Evolutionary conservation across 768 basidiomycete genomes (phyloP), one percentile per base, ranked within the genome.

Genomic region (Lactarius tabidus): DNA sequence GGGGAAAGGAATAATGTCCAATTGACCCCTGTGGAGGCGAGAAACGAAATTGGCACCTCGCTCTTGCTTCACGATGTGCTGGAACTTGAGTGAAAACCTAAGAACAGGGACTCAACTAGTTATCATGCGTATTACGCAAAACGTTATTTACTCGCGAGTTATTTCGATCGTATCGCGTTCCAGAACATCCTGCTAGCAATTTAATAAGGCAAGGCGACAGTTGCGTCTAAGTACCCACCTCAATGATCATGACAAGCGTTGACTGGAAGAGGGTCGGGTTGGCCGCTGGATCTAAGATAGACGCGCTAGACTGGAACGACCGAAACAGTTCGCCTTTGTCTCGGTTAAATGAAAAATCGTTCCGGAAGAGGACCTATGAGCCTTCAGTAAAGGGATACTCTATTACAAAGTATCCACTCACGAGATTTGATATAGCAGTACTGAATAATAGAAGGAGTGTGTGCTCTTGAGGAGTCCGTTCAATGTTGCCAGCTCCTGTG

Each of bases 1-100:
- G 10, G 43, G 43, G 85, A 85, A 87, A 6, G 85, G 86, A 12
- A 86, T 78, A 9, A 87, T 86, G 45, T 77, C 78, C 10, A 87
- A 69, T 59, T 77, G 76, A 0, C 85, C 85, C 0, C 77, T 77
- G 63, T 87, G 86, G 2, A 87, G 77, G 1, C 78, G 80, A 23
- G 84, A 80, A 63, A 87, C 85, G 70, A 87, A 87, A 65, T 87
- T 87, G 0, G 81, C 75, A 31, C 79, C 83, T 71, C 84, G 84
- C 63, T 87, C 84, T 6, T 84, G 78, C 58, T 82, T 78, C 15
- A 87, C 84, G n/a, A 87, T 86, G 71, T 80, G 78, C 73, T 85
- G 75, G 68, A 86, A 83, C 66, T 86, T 85, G 10, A 81, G 75
- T 0, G 76, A 77, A 67, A 86, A 86, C 61, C 43, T 43, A 43